Conservation (phyloP, 768 basidiomycete genomes). For the Phaeotremella skinneri region DNA sequence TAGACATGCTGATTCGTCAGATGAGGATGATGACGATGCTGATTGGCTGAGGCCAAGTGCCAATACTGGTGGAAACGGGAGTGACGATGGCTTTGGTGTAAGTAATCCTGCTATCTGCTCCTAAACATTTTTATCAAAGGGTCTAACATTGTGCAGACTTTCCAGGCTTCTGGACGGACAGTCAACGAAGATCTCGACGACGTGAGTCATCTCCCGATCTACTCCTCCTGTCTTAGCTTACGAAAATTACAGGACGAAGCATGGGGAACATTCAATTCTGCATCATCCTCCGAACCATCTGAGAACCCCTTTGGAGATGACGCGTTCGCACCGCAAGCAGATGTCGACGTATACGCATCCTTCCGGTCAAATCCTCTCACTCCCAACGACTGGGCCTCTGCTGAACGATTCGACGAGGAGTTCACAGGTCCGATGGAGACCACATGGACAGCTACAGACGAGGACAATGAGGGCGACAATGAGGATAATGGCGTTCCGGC, state of each 20-base stretch:
- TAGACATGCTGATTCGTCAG: conserved; percentile 35
- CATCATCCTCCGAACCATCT: conserved; percentile 12
- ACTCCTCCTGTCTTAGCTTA: neutral
- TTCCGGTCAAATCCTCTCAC: conserved; percentile 37
- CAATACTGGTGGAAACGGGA: conserved; percentile 2
- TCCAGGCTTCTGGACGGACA: conserved; percentile 4
- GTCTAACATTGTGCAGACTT: conserved; percentile 9
- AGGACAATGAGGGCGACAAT: conserved; percentile 26
- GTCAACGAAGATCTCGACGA: conserved; percentile 35
- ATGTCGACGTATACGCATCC: conserved; percentile 25
- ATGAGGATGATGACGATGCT: conserved; percentile 46
- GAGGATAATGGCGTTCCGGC: conserved; percentile 9
- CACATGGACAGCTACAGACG: conserved; percentile 9
- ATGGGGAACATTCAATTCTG: conserved; percentile 48
- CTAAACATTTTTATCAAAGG: neutral
- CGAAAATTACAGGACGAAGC: conserved; percentile 42
- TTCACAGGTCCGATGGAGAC: conserved; percentile 19
- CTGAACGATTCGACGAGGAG: conserved; percentile 39
- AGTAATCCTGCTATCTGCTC: conserved; percentile 11
- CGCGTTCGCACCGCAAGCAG: conserved; percentile 28
- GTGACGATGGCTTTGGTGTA: conserved; percentile 42
- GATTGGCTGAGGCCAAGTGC: conserved; percentile 38
- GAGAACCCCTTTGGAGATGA: conserved; percentile 51
- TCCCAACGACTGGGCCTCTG: conserved; percentile 48
- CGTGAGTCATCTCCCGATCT: conserved; percentile 21